These are phyloP conservation scores for Neonectria sp. DNA, from an alignment of 2,329 filamentous ascomycete species.

Conservation along the genomic window DNA sequence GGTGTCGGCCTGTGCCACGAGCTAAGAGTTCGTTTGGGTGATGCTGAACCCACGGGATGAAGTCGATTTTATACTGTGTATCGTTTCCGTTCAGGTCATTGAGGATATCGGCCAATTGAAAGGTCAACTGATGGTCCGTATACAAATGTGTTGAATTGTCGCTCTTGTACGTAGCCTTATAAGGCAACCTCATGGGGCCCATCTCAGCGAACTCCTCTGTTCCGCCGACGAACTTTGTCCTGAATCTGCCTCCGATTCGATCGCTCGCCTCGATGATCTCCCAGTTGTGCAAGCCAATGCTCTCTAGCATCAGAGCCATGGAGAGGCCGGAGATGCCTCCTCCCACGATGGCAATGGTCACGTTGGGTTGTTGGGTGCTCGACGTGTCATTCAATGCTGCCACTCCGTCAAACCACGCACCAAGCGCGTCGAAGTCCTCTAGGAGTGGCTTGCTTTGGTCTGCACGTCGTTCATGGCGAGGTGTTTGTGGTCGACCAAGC, in stretches of 20 bases:
- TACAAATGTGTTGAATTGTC: conserved; percentile 72
- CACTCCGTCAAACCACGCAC: conserved; percentile 30
- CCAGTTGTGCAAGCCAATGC: conserved; percentile 71
- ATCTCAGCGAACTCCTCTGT: conserved; percentile 58
- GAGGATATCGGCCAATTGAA: conserved; percentile 72
- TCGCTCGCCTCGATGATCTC: conserved; percentile 73
- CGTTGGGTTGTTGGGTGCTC: neutral
- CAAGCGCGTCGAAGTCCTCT: conserved; percentile 23
- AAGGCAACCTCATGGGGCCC: conserved; percentile 77
- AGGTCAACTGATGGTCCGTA: conserved; percentile 75
- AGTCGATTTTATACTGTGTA: conserved; percentile 66
- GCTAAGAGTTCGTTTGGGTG: conserved; percentile 30
- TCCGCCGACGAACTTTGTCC: conserved; percentile 73
- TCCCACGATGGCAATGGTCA: conserved; percentile 72
- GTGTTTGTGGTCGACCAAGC: no score
- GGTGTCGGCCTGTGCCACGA: conserved; percentile 24
- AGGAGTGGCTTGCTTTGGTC: conserved; percentile 5
- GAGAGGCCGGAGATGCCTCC: conserved; percentile 77
- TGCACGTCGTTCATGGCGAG: no score
- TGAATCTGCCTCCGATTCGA: conserved; percentile 75
- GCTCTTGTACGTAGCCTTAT: conserved; percentile 63
- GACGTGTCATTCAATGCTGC: conserved; percentile 11
- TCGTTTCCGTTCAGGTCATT: conserved; percentile 72
- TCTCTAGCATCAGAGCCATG: conserved; percentile 66
- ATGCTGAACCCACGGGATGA: conserved; percentile 73